Evolutionary conservation across 2,329 filamentous ascomycete species (phyloP), one percentile per base, ranked within the genome.

Genomic region (Neoarthrinium moseri): DNA sequence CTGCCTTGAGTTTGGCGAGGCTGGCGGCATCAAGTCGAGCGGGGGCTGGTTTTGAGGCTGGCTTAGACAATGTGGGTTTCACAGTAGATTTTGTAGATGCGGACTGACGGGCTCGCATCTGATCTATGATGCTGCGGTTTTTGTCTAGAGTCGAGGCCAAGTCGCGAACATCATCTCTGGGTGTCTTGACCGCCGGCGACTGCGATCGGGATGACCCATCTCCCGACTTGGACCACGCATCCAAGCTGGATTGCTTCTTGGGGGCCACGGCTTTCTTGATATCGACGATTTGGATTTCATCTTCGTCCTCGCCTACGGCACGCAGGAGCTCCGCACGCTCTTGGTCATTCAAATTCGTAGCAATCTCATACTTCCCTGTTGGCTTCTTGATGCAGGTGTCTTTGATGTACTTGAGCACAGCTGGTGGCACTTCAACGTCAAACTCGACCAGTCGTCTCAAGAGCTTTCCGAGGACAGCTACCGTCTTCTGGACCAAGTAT

Each of bases 281-380:
- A 40, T 72, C 66, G 17, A 76, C 63, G 30, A 78, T 71, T 49
- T 77, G 69, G 10, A 80, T 66, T 8, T 76, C 67, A 13, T 73
- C 64, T 35, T 77, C 72, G 5, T 80, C 77, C 46, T 84, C 78
- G 21, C 80, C 78, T 13, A 86, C 65, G 7, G 80, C 81, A 57
- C 81, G 77, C 41, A 83, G 69, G 27, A 97, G 73, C 66, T 96
- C 89, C 10, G 91, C 92, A 54, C 91, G 90, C 61, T 97, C 91
- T 46, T 87, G 84, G 27, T 81, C 80, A 11, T 80, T 88, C 54
- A 97, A 70, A 56, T 95, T 96, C 2, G 91, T 95, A 57, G 81
- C 85, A 53, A 85, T 79, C 17, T 75, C 68, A 51, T 79, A 77
- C 61, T 74, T 69, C 61, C 81, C 75, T 43, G 73, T 67, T 27